Evolutionary conservation across 2,329 filamentous ascomycete species (phyloP), one percentile per base, ranked within the genome.

Genomic region (Capronia epimyces): DNA sequence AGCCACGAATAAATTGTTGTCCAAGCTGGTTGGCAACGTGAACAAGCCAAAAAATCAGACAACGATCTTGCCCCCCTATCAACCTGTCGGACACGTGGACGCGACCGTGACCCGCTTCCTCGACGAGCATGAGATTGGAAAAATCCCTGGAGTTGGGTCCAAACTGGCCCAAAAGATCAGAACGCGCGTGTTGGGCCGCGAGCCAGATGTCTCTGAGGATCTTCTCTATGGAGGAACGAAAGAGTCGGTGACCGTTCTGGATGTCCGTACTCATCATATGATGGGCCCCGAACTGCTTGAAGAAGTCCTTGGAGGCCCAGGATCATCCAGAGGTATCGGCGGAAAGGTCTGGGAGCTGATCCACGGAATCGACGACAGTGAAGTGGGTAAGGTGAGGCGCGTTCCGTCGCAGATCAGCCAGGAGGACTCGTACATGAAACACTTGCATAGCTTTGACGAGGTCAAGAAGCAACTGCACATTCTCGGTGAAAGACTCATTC

Each of bases 41-140:
- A 82, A 96, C 66, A 97, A 97, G 69, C 91, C 91, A 1, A 83
- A 84, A 52, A 85, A 81, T 54, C 93, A 97, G 67, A 97, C 91
- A 0, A 89, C 87, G 0, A 72, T 97, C 6, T 69, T 95, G 37
- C 82, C 86, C 3, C 80, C 85, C 1, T 79, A 80, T 47, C 71
- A 73, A 2, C 61, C 57, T 18, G 48, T 56, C 27, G 55, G 58
- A 29, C 52, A 47, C 4, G 31, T 55, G 1, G 60, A 67, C 22
- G 74, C 71, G 59, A 82, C 83, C 52, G 76, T 86, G 10, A 73
- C 74, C 5, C 65, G 67, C 0, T 97, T 97, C 63, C 75, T 97
- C 60, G 88, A 93, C 60, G 65, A 64, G 2, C 83, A 90, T 63
- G 81, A 84, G 50, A 80, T 97, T 44, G 82, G 87, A 34, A 84